phyloP scores from a whole-genome alignment of 2,329 filamentous ascomycete species.

The Penicillium griseofulvum region DNA sequence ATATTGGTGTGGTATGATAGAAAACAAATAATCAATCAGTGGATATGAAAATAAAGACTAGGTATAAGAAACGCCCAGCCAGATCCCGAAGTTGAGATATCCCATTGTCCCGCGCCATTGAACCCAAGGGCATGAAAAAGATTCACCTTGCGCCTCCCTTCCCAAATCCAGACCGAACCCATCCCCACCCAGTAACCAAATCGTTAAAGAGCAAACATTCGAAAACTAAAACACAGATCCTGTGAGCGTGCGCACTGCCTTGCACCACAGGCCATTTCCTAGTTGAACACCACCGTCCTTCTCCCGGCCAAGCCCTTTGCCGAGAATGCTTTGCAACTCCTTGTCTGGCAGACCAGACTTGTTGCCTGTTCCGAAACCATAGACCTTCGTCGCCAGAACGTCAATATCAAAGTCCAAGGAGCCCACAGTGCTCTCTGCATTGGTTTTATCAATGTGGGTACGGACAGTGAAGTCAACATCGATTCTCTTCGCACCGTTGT shows the following conservation, averaged over 20 bases:
- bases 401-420: conserved; percentile 39
- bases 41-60: neutral
- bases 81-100: neutral
- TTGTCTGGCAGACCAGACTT: conserved; percentile 31
- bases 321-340: conserved; percentile 38
- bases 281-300: conserved; percentile 23
- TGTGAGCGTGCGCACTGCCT: conserved; percentile 37
- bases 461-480: conserved; percentile 44
- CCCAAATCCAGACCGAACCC: neutral
- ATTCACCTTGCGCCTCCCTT: neutral
- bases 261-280: conserved; percentile 41
- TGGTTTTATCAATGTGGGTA: conserved; percentile 21
- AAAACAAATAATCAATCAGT: neutral
- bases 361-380: conserved; percentile 36
- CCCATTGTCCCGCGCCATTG: neutral
- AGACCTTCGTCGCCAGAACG: conserved; percentile 41
- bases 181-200: neutral
- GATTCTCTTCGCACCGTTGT: conserved; percentile 26
- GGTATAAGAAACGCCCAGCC: conserved; percentile 4
- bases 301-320: conserved; percentile 22
- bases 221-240: conserved; percentile 33
- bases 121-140: neutral
- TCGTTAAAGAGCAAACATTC: conserved; percentile 4
- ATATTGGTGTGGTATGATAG: neutral
- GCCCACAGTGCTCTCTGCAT: conserved; percentile 22